phyloP scores from a whole-genome alignment of 2,329 filamentous ascomycete genomes.

The Ophiostoma fasciatum region DNA sequence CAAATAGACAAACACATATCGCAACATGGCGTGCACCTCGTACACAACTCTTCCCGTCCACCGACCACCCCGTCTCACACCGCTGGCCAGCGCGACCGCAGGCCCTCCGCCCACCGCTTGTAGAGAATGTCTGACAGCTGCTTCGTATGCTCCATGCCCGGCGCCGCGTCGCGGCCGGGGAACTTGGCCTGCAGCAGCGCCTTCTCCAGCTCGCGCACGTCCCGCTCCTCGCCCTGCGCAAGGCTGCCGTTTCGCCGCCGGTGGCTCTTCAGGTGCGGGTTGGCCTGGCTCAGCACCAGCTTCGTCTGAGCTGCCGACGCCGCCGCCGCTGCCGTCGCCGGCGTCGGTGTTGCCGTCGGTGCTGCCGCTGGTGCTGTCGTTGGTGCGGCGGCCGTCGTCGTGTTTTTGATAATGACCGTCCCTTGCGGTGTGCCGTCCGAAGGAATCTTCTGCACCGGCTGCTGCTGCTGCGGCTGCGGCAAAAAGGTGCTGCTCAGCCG shows the following conservation, averaged over 20 bases:
- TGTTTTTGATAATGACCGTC: slow-evolving; percentile 43
- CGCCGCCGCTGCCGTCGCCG: slow-evolving; percentile 1
- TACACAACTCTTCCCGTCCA: neutral
- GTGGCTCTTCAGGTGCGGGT: slow-evolving; percentile 72
- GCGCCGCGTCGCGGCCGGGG: slow-evolving; percentile 36
- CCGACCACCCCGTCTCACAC: too few species aligned
- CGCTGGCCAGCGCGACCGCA: slow-evolving; percentile 32
- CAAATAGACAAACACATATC: neutral
- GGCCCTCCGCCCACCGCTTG: slow-evolving; percentile 72
- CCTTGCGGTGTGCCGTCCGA: slow-evolving; percentile 33
- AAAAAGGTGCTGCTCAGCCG: slow-evolving; percentile 44
- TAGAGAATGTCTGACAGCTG: slow-evolving; percentile 85
- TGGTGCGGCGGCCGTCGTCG: slow-evolving; percentile 21
- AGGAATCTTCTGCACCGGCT: slow-evolving; percentile 19
- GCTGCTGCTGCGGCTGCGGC: slow-evolving; percentile 14
- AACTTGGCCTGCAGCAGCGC: slow-evolving; percentile 35
- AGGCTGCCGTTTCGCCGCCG: slow-evolving; percentile 44
- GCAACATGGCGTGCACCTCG: neutral
- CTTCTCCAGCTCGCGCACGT: slow-evolving; percentile 30
- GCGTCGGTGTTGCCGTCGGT: slow-evolving; percentile 21
- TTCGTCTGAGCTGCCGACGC: slow-evolving; percentile 37
- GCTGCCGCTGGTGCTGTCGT: slow-evolving; percentile 6
- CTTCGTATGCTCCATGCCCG: slow-evolving; percentile 85
- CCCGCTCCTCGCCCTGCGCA: slow-evolving; percentile 26
- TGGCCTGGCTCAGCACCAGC: slow-evolving; percentile 63